A percentile compares a stretch with the other conserved stretches of the same genome.
These are phyloP conservation scores for Komagataella pastoris DNA, from an alignment of 805 yeast species.

Conservation along the genomic window DNA sequence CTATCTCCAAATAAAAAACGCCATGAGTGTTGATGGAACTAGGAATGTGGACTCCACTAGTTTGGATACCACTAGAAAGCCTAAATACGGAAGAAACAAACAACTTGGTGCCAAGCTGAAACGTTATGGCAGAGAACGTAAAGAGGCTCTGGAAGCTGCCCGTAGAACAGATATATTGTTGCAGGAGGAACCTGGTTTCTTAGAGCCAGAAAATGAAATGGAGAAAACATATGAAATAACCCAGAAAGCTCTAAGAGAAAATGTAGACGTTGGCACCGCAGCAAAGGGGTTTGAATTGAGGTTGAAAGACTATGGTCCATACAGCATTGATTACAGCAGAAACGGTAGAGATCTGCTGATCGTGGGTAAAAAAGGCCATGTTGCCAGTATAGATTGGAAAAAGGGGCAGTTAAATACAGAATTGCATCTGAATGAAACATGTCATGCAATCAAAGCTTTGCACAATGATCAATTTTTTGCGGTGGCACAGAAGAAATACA, in stretches of 20 bases:
- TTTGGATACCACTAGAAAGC: neutral
- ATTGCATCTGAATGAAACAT: constrained; percentile 76
- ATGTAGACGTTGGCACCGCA: constrained; percentile 67
- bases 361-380: constrained; percentile 89
- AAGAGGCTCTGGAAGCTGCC: constrained; percentile 71
- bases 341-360: constrained; percentile 79
- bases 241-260: constrained; percentile 64
- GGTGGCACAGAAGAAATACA: constrained; percentile 91
- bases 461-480: constrained; percentile 93
- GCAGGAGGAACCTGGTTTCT: constrained; percentile 72
- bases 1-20: neutral
- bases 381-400: constrained; percentile 94
- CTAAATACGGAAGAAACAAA: constrained; percentile 32
- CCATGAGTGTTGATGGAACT: neutral
- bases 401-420: constrained; percentile 74
- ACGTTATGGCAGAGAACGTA: constrained; percentile 56
- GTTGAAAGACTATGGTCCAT: constrained; percentile 77
- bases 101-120: constrained; percentile 53
- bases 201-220: constrained; percentile 85
- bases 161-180: constrained; percentile 76
- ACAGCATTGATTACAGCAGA: constrained; percentile 65
- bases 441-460: constrained; percentile 77
- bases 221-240: constrained; percentile 80
- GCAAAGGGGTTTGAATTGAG: constrained; percentile 64
- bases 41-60: neutral